Conservation (phyloP, 148 eudicot genomes). For the Fagopyrum esculentum region DNA sequence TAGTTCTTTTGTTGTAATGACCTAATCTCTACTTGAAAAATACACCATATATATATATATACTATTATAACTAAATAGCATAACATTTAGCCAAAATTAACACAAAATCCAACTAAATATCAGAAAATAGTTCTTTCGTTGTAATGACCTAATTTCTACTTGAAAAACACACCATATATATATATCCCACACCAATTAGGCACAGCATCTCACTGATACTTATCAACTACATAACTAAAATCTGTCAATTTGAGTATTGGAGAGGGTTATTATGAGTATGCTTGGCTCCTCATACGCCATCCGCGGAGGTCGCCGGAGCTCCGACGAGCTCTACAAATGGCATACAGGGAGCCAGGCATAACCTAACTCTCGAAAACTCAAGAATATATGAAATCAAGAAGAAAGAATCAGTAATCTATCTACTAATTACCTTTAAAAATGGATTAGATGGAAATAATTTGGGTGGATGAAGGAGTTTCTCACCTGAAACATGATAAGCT, state of each 20-base stretch:
- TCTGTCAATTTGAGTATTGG: background rate
- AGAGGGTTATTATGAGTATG: conserved; percentile 18
- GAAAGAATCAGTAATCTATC: too few relatives aligned
- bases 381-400: too few relatives aligned
- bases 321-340: conserved; percentile 32
- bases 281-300: conserved; percentile 56
- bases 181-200: background rate
- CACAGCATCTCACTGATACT: background rate
- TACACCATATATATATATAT: background rate
- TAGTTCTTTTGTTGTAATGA: background rate
- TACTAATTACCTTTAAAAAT: too few relatives aligned
- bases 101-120: too few relatives aligned
- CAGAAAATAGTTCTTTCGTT: too few relatives aligned
- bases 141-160: background rate
- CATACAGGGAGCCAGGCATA: conserved; percentile 58
- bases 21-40: background rate
- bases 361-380: background rate
- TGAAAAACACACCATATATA: background rate
- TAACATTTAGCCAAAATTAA: too few relatives aligned
- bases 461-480: background rate
- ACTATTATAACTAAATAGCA: too few relatives aligned
- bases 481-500: too few relatives aligned
- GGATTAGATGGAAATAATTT: too few relatives aligned
- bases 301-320: conserved; percentile 30
- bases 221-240: background rate